Evolutionary conservation across 805 yeast species (phyloP), one percentile per base, ranked within the genome.

Genomic region (Lipomyces oligophaga): DNA sequence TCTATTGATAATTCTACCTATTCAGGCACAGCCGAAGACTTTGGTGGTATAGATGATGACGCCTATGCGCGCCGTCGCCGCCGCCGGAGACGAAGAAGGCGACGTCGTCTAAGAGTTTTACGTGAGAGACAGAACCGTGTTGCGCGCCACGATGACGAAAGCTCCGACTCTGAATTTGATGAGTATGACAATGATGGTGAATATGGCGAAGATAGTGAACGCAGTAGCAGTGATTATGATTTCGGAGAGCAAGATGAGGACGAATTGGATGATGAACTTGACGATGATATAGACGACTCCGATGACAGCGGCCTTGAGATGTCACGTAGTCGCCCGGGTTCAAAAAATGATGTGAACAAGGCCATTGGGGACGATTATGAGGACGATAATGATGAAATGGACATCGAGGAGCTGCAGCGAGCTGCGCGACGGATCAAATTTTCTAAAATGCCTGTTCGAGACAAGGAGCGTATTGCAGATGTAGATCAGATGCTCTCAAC

Each of bases 351-450:
- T 8, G 30, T 26, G 13, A 10, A 8, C 8, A 10, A 10, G 11
- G 13, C 8, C 13, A 13, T 8, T 26, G 13, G 13, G 30, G 30
- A 8, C 10, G 13, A 43, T 36, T 36, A 41, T 22, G 44, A 49
- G 18, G 36, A 33, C 18, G 47, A 43, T 20, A 25, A 43, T 36
- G 47, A 43, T 35, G 68, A 68, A 34, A 52, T 70, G n/a, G 74
- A 67, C 42, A 49, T 49, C 25, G 72, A 68, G 36, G 68, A 68
- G n/a, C 57, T 72, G 47, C 59, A 66, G 38, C 60, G 62, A 45
- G 64, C 68, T 5, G 61, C 65, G 13, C 50, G 58, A 48, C 62
- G 66, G 52, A 41, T 65, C 51, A 62, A 63, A 41, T 51, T 52
- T 30, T 44, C 59, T 4, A 48, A 35, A 46, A 58, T 39, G 57